These are phyloP conservation scores for Colletotrichum limetticola DNA, from an alignment of 2,329 filamentous ascomycete species.

Conservation along the genomic window DNA sequence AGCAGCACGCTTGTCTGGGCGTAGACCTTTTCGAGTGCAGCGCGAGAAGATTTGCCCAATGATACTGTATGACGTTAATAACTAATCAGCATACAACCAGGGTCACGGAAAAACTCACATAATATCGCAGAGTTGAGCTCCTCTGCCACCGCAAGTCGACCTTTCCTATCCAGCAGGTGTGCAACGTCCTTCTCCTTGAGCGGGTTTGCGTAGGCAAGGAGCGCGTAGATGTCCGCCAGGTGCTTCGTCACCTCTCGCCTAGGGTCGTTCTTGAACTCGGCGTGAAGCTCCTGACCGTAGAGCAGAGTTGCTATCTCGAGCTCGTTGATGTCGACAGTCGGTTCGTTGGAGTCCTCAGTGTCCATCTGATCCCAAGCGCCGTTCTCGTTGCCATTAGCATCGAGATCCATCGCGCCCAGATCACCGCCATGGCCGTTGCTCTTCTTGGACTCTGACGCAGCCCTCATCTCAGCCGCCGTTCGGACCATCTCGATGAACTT, in stretches of 20 bases:
- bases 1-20: constrained; percentile 88
- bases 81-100: background rate
- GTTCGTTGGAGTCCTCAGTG: constrained; percentile 54
- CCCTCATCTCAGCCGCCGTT: constrained; percentile 73
- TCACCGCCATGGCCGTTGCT: constrained; percentile 56
- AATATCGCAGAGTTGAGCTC: constrained; percentile 94
- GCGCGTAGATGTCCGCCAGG: constrained; percentile 85
- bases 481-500: constrained; percentile 97
- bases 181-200: constrained; percentile 78
- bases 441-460: constrained; percentile 56
- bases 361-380: constrained; percentile 62
- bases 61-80: constrained; percentile 68
- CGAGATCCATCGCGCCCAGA: constrained; percentile 65
- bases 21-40: constrained; percentile 85
- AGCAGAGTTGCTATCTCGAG: constrained; percentile 76
- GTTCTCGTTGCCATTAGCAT: constrained; percentile 58
- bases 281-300: constrained; percentile 83
- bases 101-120: constrained; percentile 63
- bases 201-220: constrained; percentile 88
- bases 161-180: constrained; percentile 80
- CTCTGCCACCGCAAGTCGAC: constrained; percentile 84
- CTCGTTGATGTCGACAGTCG: constrained; percentile 43
- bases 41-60: constrained; percentile 87
- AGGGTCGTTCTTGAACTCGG: constrained; percentile 79
- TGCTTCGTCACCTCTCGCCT: constrained; percentile 77